Conservation (phyloP, 164 flowering plant genomes). For the Chloranthus sessilifolius region DNA sequence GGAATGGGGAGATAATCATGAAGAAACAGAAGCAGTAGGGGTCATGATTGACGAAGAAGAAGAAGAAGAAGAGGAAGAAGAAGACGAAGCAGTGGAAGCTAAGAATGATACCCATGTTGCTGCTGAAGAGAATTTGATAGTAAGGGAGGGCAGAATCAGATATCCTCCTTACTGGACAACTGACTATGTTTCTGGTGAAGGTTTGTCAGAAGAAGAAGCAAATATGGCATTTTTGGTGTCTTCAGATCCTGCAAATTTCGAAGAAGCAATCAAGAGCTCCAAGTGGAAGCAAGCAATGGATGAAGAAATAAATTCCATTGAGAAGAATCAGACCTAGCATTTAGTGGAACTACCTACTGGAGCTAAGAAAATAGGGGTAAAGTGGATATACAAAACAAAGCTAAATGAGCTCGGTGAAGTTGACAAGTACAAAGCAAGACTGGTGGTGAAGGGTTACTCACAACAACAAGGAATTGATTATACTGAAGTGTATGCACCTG, state of each 20-base stretch:
- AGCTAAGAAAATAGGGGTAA: neutral
- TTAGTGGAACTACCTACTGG: neutral
- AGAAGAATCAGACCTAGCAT: neutral
- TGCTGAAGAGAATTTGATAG: too few relatives aligned
- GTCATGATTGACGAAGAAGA: too few relatives aligned
- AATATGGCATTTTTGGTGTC: neutral
- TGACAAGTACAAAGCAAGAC: neutral
- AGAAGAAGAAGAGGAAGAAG: too few relatives aligned
- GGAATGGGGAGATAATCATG: too few relatives aligned
- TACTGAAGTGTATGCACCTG: constrained; percentile 1
- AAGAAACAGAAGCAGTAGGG: too few relatives aligned
- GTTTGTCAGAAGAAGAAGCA: constrained; percentile 3
- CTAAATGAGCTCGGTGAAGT: neutral
- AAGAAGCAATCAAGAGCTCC: constrained; percentile 1
- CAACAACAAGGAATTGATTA: constrained; percentile 1
- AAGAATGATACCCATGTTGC: too few relatives aligned
- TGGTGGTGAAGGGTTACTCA: neutral
- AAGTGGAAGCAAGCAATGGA: neutral
- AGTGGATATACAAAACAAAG: too few relatives aligned
- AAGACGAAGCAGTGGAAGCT: too few relatives aligned
- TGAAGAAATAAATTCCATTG: constrained; percentile 5
- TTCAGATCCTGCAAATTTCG: neutral
- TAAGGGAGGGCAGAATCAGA: neutral
- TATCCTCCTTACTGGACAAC: neutral
- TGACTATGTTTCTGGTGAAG: constrained; percentile 1